Base-by-base conservation (phyloP, 2,329 filamentous ascomycete species). In the Trichoderma arundinaceum region DNA sequence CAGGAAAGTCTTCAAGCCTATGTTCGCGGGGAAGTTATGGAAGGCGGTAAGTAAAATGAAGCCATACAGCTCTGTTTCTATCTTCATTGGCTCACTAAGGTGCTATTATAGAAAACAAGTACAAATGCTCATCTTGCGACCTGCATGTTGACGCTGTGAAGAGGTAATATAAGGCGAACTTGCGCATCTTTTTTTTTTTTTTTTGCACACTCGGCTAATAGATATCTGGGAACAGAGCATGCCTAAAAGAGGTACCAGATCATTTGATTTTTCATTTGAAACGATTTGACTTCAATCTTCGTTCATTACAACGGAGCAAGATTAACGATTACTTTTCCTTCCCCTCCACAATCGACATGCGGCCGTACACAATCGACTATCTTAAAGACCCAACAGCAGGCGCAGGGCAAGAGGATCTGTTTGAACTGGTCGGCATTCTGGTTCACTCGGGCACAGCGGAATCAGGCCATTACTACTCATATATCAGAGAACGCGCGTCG, bases 391-490 rank as follows among this genome's bases (percentile, higher is more conserved):
- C 86, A 3, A 79, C 82, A 1, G 76, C 81, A 3, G 80, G 84
- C 3, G 9, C 33, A 28, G 77, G 79, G 4, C 78, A 86, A 51
- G 85, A 89, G 44, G 95, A 99, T 76, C 77, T 91, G 0, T 99
- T 98, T 72, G 92, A 97, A 76, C 84, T 99, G 3, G 94, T 97
- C n/a, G 95, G 95, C 2, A 88, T 99, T 52, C 87, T 99, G 17
- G 92, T 99, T 1, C 95, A 99, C 75, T 90, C 91, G 13, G 95
- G 95, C 15, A 96, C 91, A 2, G 93, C 94, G 12, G 92, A 97
- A 74, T 94, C 92, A 33, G 95, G 95, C 0, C 95, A 99, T 76
- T 99, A 99, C 78, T 98, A 97, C 78, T 98, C 94, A 0, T 98
- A 93, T 75, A 92, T 96, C 69, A 90, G 92, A 61, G 91, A 97